phyloP scores from a whole-genome alignment of 768 basidiomycete species.

The Pleurotus tuber-regium region DNA sequence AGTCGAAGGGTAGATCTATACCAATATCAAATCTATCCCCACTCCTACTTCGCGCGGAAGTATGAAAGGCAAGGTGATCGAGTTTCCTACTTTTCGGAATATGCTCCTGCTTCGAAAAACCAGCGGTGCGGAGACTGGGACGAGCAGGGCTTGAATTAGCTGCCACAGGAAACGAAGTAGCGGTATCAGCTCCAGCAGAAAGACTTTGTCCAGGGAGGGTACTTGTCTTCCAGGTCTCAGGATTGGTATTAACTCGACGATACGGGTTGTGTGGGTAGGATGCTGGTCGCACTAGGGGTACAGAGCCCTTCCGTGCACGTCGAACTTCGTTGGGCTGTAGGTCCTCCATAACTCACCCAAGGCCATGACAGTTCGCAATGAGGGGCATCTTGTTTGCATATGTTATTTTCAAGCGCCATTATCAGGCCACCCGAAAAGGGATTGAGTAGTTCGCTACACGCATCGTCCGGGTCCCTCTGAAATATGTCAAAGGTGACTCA shows the following conservation, averaged over 20 bases:
- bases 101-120: background rate
- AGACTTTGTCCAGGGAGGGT: no score
- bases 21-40: slow-evolving; percentile 4
- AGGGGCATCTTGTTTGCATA: no score
- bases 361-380: no score
- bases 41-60: no score
- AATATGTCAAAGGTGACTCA: no score
- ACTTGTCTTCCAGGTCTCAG: background rate
- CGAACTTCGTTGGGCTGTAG: background rate
- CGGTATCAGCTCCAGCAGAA: no score
- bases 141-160: background rate
- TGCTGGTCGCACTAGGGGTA: background rate
- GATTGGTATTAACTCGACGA: background rate
- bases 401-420: no score
- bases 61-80: background rate
- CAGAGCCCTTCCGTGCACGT: background rate
- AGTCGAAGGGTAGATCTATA: slow-evolving; percentile 1
- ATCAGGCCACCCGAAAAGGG: no score
- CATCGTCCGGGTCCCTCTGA: no score
- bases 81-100: slow-evolving; percentile 1
- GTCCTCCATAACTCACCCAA: background rate
- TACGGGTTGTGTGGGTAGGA: background rate
- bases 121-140: background rate
- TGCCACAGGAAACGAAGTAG: background rate
- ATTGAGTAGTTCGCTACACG: no score